A percentile compares a stretch with the other conserved stretches of the same genome.
Conservation (phyloP, 495 filamentous ascomycete genomes). For the Hypoxylon cercidicola region DNA sequence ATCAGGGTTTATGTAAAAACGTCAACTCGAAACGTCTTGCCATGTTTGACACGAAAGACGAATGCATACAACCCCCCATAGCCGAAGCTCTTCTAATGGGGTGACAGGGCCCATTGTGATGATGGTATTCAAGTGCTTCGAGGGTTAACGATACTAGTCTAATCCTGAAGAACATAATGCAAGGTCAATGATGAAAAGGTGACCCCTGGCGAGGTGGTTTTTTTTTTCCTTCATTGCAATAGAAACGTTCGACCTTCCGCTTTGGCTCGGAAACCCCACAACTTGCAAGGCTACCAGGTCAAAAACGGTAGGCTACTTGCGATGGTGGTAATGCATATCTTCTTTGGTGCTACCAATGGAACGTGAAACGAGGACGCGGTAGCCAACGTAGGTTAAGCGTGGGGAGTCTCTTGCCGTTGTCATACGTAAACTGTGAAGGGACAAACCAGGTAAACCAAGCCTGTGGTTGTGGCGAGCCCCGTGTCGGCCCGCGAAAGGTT, state of each 20-base stretch:
- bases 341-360: slow-evolving; percentile 28
- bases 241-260: slow-evolving; percentile 39
- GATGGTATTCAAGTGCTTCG: slow-evolving; percentile 18
- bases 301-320: slow-evolving; percentile 20
- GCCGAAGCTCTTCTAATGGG: slow-evolving; percentile 13
- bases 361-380: slow-evolving; percentile 23
- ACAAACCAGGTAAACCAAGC: slow-evolving; percentile 2
- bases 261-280: slow-evolving; percentile 41
- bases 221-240: slow-evolving; percentile 21
- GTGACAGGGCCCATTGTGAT: slow-evolving; percentile 10
- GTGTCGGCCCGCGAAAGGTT: slow-evolving; percentile 20
- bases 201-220: slow-evolving; percentile 16
- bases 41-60: slow-evolving; percentile 2
- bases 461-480: slow-evolving; percentile 10
- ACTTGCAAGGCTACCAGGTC: slow-evolving; percentile 30
- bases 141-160: background rate
- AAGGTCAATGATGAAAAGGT: slow-evolving; percentile 29
- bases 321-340: slow-evolving; percentile 24
- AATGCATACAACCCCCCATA: background rate
- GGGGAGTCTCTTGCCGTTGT: slow-evolving; percentile 20
- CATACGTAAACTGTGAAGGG: slow-evolving; percentile 22
- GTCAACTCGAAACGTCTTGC: slow-evolving; percentile 12
- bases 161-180: slow-evolving; percentile 24
- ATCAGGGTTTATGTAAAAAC: slow-evolving; percentile 13
- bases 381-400: slow-evolving; percentile 17